Conservation (phyloP, 805 yeast species). For the Starmera pachycereana region DNA sequence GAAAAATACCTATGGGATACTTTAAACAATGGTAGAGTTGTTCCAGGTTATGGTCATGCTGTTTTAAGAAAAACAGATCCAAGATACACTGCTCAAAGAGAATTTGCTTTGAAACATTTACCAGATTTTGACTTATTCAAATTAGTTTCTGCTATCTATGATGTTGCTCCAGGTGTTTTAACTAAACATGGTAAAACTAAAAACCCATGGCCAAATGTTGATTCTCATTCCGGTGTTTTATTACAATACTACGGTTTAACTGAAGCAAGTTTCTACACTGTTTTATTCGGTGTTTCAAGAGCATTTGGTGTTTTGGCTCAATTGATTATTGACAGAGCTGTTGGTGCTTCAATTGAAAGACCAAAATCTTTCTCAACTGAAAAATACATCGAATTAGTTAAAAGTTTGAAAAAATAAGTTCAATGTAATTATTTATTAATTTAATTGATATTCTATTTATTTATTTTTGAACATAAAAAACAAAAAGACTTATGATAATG, state of each 20-base stretch:
- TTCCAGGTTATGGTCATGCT: constrained; percentile 87
- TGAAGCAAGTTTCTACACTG: constrained; percentile 78
- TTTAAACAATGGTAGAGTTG: constrained; percentile 72
- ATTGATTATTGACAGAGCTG: constrained; percentile 74
- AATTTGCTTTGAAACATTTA: constrained; percentile 65
- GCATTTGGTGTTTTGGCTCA: constrained; percentile 83
- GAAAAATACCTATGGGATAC: constrained; percentile 74
- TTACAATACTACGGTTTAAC: constrained; percentile 80
- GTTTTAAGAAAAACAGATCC: constrained; percentile 85
- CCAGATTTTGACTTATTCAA: constrained; percentile 74
- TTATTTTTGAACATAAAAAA: no score
- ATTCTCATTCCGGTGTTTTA: constrained; percentile 79
- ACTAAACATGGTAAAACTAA: constrained; percentile 83
- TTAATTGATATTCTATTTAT: background rate
- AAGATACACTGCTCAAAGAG: constrained; percentile 78
- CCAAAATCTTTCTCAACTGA: constrained; percentile 92
- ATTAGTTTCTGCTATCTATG: constrained; percentile 66
- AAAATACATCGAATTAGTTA: constrained; percentile 78
- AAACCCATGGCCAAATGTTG: constrained; percentile 92
- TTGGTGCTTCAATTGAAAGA: constrained; percentile 77
- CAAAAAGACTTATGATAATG: no score
- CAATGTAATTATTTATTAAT: background rate
- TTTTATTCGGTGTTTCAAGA: constrained; percentile 77
- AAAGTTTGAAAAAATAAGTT: constrained; percentile 22
- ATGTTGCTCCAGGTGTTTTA: constrained; percentile 74